Base-by-base conservation (phyloP, 768 basidiomycete genomes). In the Lentinula aciculospora region DNA sequence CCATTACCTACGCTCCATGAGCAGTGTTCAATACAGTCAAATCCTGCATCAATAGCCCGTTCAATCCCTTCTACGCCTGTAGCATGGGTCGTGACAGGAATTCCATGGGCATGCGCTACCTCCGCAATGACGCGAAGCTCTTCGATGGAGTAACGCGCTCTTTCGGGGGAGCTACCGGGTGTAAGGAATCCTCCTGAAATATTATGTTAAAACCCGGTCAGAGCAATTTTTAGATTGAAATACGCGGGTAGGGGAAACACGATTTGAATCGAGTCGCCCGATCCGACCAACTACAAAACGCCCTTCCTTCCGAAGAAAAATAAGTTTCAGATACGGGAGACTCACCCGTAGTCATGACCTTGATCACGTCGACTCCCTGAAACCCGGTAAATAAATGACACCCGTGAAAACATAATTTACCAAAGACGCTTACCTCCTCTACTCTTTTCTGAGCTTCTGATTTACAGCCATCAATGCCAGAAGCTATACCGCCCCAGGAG, bases 11-110 rank as follows among this genome's bases (percentile, higher is more conserved):
- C 48, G 27, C 46, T 50, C 56, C 56, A 57, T 13, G 56, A 47
- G n/a, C 56, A 57, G 21, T 57, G 56, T 37, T 57, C 56, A 21
- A 57, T 57, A 28, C 56, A 57, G 48, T 57, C 56, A 31, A 57
- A 57, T 8, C 56, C 46, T 21, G 56, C 56, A 21, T 47, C 48
- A 21, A 57, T 29, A 0, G 56, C 56, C 13, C 56, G 44, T 44
- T 57, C 56, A 15, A 57, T 57, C 1, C 56, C 56, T 37, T 57
- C 46, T 6, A 50, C 8, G 25, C 51, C 56, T 2, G 56, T 57
- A 6, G 56, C 56, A 37, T 57, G 56, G 23, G 56, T 57, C 3
- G 56, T 57, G 36, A 50, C 47, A 29, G 56, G 56, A 31, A 57
- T 50, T n/a, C 44, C 29, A 39, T 29, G 27, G 17, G 45, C 46